Base-by-base conservation (phyloP, 2,329 filamentous ascomycete species). In the Stagonosporopsis vannaccii region DNA sequence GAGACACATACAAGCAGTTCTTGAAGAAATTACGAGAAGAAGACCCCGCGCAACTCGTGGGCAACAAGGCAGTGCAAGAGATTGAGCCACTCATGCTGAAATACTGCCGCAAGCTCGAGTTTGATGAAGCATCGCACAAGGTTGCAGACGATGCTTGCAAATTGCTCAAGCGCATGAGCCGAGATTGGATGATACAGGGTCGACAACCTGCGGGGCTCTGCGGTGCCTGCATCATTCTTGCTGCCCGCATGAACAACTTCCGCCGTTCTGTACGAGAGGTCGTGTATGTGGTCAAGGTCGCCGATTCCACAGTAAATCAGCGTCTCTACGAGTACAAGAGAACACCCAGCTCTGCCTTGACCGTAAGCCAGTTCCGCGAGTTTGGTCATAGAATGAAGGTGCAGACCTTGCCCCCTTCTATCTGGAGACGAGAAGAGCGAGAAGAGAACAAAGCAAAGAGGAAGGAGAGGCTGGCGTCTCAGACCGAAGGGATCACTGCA, bases 201-300 rank as follows among this genome's bases (percentile, higher is more conserved):
- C 90, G 95, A 69, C 89, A 95, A 36, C 95, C 95, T 15, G 94
- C 94, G 6, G 95, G 95, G 63, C 89, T 98, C 51, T 97, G 93
- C 74, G 95, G 95, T 59, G 95, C 95, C 12, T 96, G 93, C 64
- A 84, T 99, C 43, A 90, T 99, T 59, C 89, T 99, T 74, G 95
- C 95, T 6, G 94, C 95, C 8, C 90, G 95, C 48, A 98, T 98
- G 90, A 96, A 97, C 83, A 98, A 98, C 76, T 99, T 96, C 73
- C 90, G 94, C 40, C 88, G 95, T 17, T 97, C 92, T 0, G 87
- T 96, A 12, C 87, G 92, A 26, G 95, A 99, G 77, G 90, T 99
- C 8, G 94, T 98, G n/a, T 98, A 97, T 73, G 91, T 97, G 33
- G 94, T 97, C 73, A 98, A 97, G 73, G 93, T 98, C 46, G 96